A percentile compares a stretch with the other conserved stretches of the same genome.
Evolutionary conservation across 768 basidiomycete genomes (phyloP).

Genomic region (Mycena galericulata): DNA sequence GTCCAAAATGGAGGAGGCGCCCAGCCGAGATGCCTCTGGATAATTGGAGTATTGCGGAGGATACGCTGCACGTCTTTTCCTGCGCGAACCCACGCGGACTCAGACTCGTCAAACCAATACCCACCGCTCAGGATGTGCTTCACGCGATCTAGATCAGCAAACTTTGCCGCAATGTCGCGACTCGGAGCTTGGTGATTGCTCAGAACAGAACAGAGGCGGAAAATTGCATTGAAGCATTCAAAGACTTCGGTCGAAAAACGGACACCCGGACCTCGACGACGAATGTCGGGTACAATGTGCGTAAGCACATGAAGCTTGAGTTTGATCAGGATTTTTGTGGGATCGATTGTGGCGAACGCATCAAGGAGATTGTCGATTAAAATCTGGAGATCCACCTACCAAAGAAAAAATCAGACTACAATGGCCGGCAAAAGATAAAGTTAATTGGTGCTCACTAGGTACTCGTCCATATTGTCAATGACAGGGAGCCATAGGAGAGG

Average conservation of each 20-base stretch:
- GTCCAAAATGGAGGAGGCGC: slow-evolving; percentile 15
- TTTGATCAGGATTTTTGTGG: slow-evolving; percentile 49
- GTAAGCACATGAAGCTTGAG: slow-evolving; percentile 51
- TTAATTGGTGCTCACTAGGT: slow-evolving; percentile 42
- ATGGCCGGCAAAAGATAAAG: too few relatives aligned
- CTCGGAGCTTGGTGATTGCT: slow-evolving; percentile 60
- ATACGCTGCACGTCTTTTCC: slow-evolving; percentile 34
- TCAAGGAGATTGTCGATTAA: slow-evolving; percentile 53
- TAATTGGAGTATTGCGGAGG: slow-evolving; percentile 17
- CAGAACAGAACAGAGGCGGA: slow-evolving; percentile 52
- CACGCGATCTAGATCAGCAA: slow-evolving; percentile 44
- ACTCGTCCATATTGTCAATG: slow-evolving; percentile 44
- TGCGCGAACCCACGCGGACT: slow-evolving; percentile 33
- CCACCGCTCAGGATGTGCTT: slow-evolving; percentile 50
- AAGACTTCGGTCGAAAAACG: slow-evolving; percentile 49
- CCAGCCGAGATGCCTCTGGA: slow-evolving; percentile 40
- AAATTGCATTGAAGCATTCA: slow-evolving; percentile 58
- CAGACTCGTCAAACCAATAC: slow-evolving; percentile 38
- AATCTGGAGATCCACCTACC: slow-evolving; percentile 39
- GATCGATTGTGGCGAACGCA: slow-evolving; percentile 46
- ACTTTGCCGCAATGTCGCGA: slow-evolving; percentile 51
- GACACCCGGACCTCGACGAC: slow-evolving; percentile 49
- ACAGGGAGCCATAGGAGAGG: slow-evolving; percentile 47
- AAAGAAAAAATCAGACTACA: neutral
- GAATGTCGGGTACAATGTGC: slow-evolving; percentile 49